Evolutionary conservation across 176 grass and related monocot genomes (phyloP), one percentile per base, ranked within the genome.

Genomic region (Carex pumila): DNA sequence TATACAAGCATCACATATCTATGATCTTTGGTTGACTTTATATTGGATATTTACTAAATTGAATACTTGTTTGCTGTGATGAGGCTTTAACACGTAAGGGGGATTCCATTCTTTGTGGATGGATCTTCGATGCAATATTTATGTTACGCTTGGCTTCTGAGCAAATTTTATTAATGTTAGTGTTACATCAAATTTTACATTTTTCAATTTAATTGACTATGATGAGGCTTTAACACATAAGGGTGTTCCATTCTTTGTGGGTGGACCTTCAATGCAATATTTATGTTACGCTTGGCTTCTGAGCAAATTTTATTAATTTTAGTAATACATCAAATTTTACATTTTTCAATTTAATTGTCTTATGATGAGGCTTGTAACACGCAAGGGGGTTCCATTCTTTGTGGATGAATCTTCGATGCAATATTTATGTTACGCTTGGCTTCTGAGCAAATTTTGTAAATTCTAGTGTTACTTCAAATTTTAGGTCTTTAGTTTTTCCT

Each of bases 131-230:
- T 91, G 89, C 87, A 87, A 89, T 97, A 86, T 75, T 12, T 22
- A 79, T 89, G 88, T 91, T 91, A 92, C 85, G 90, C 90, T 92
- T 94, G 92, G 90, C 90, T 94, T 97, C 88, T 97, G 85, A 94
- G 89, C 77, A 85, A 0, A 61, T 53, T 29, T 34, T 75, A 1
- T 15, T 45, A 50, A 17, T 70, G 9, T 10, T 50, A 32, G 3
- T 12, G n/a, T 29, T 39, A 1, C 7, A 83, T 58, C 11, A 62
- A 61, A 62, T 7, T 62, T 62, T 62, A n/a, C 21, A 12, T 62
- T 36, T 18, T 12, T 39, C 37, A 39, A 39, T 39, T 39, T 78
- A 18, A 49, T 22, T 34, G 7, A 9, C 47, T 50, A 11, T 50
- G 47, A 50, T 50, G 47, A 50, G 47, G 79, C 89, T 71, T 45